Conservation (phyloP, 2,329 filamentous ascomycete species). For the Fusarium torreyae region DNA sequence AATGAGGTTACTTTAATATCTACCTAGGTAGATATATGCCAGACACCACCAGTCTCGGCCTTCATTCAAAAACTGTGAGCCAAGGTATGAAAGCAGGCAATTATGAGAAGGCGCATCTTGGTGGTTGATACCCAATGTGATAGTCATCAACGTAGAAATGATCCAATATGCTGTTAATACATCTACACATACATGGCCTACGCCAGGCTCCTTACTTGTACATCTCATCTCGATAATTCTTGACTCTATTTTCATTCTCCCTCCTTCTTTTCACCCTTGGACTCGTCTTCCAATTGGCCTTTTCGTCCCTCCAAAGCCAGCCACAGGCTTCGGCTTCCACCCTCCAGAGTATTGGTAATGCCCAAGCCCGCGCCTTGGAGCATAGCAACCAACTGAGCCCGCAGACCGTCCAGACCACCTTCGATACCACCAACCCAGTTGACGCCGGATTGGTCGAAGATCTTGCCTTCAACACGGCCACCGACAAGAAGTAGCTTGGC, state of each 20-base stretch:
- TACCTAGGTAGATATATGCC: too few relatives aligned
- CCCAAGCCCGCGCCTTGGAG: slow-evolving; percentile 85
- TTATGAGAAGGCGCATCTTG: too few relatives aligned
- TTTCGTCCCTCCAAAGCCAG: slow-evolving; percentile 88
- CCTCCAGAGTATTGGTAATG: slow-evolving; percentile 84
- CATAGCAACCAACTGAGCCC: slow-evolving; percentile 84
- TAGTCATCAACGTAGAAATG: slow-evolving; percentile 3
- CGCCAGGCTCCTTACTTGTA: slow-evolving; percentile 31
- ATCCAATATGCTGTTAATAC: slow-evolving; percentile 45
- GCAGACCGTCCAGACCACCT: slow-evolving; percentile 84
- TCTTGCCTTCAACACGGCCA: slow-evolving; percentile 86
- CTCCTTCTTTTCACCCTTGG: slow-evolving; percentile 40
- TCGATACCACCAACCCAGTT: slow-evolving; percentile 80
- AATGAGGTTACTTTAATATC: too few relatives aligned
- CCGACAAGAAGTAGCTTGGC: slow-evolving; percentile 91
- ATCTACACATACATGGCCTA: slow-evolving; percentile 48
- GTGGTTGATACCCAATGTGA: neutral
- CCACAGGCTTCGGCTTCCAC: slow-evolving; percentile 85
- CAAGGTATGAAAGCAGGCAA: too few relatives aligned
- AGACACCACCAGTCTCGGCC: too few relatives aligned
- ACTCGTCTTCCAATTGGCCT: slow-evolving; percentile 80
- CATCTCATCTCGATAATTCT: slow-evolving; percentile 16
- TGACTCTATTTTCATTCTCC: slow-evolving; percentile 19
- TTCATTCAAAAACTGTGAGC: too few relatives aligned
- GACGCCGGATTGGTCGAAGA: slow-evolving; percentile 82